Conservation (phyloP, 768 basidiomycete genomes). For the Podaxis sp. region DNA sequence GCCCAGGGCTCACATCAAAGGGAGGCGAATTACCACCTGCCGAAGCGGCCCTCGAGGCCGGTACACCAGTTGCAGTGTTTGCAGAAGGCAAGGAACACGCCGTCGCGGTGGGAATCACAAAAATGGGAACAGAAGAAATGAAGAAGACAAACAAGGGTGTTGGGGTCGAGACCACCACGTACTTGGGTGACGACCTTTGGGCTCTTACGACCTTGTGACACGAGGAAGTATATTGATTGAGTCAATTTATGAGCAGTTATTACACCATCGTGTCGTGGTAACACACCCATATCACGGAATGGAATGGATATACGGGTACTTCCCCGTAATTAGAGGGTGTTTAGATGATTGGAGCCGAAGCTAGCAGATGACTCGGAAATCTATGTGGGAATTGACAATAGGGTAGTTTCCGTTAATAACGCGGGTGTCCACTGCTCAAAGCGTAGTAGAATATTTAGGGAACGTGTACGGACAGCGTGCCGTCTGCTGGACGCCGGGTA, state of each 20-base stretch:
- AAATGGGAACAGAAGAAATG: conserved; percentile 86
- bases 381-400: background rate
- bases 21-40: conserved; percentile 84
- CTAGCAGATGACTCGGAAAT: background rate
- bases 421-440: background rate
- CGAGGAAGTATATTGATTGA: background rate
- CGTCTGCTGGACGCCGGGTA: background rate
- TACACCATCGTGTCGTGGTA: background rate
- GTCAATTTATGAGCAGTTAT: background rate
- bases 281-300: background rate
- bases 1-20: conserved; percentile 89
- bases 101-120: conserved; percentile 80
- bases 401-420: background rate
- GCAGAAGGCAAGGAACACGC: conserved; percentile 97
- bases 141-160: conserved; percentile 84
- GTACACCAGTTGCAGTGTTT: conserved; percentile 81
- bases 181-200: conserved; percentile 91
- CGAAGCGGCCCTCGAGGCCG: conserved; percentile 60
- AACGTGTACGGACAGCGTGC: background rate
- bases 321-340: background rate
- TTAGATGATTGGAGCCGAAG: background rate
- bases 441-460: background rate
- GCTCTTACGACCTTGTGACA: conserved; percentile 53
- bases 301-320: background rate
- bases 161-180: conserved; percentile 82